Conservation (phyloP, 176 grass and related monocot genomes). For the Aechmea fasciata region DNA sequence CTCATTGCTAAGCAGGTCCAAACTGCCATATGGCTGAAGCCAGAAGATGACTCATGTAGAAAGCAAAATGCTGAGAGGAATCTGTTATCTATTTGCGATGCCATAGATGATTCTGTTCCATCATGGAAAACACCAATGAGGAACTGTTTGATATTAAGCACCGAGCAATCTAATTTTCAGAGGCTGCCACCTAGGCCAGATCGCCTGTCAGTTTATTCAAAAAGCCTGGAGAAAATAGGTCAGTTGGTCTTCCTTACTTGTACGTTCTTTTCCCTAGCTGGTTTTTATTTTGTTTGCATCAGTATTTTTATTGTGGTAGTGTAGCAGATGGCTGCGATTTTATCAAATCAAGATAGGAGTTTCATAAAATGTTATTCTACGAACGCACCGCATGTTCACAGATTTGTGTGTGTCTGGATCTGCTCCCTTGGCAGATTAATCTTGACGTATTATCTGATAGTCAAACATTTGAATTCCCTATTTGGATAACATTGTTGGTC, state of each 20-base stretch:
- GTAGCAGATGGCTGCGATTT: background rate
- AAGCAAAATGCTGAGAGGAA: slow-evolving; percentile 61
- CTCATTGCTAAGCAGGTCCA: slow-evolving; percentile 84
- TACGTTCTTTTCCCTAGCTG: background rate
- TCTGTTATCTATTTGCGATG: slow-evolving; percentile 51
- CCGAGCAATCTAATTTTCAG: slow-evolving; percentile 35
- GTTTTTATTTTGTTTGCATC: background rate
- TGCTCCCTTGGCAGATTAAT: background rate
- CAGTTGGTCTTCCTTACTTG: slow-evolving; percentile 13
- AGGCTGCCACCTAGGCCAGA: slow-evolving; percentile 60
- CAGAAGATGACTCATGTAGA: slow-evolving; percentile 53
- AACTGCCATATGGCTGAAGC: slow-evolving; percentile 93
- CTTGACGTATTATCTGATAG: background rate
- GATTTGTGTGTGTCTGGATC: background rate
- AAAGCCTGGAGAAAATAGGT: slow-evolving; percentile 84
- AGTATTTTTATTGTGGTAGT: background rate
- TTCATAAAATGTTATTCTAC: background rate
- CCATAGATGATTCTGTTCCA: slow-evolving; percentile 34
- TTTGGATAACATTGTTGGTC: background rate
- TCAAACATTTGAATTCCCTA: background rate
- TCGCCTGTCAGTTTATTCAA: slow-evolving; percentile 72
- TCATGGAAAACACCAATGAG: slow-evolving; percentile 69
- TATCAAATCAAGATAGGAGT: background rate
- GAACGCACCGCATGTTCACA: background rate
- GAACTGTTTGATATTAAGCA: slow-evolving; percentile 62